phyloP scores from a whole-genome alignment of 805 yeast species.

The Starmerella potacharoeniae region DNA sequence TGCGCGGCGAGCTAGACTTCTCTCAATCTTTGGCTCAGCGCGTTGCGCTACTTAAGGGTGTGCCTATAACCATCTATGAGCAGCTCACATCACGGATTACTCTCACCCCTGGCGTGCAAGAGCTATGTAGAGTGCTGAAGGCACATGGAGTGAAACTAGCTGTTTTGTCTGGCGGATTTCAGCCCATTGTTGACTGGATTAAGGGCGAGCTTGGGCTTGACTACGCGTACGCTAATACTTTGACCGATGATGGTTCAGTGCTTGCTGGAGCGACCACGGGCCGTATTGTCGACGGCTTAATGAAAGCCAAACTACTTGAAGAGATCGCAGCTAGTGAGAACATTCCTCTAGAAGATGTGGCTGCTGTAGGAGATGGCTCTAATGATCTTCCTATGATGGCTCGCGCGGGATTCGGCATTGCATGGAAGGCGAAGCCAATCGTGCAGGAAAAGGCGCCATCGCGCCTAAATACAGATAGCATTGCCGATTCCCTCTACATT shows the following conservation, averaged over 20 bases:
- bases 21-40: constrained; percentile 65
- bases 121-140: constrained; percentile 53
- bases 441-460: constrained; percentile 80
- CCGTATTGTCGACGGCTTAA: constrained; percentile 71
- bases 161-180: constrained; percentile 90
- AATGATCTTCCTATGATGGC: constrained; percentile 90
- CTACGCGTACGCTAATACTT: constrained; percentile 75
- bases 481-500: constrained; percentile 68
- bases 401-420: constrained; percentile 84
- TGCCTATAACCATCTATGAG: constrained; percentile 63
- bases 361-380: constrained; percentile 96
- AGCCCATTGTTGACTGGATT: constrained; percentile 73
- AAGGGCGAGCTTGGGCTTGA: constrained; percentile 59
- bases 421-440: constrained; percentile 94
- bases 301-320: constrained; percentile 62
- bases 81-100: constrained; percentile 56
- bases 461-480: constrained; percentile 58
- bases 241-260: constrained; percentile 32
- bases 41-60: constrained; percentile 71
- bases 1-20: constrained; percentile 95
- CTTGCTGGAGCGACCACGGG: constrained; percentile 74
- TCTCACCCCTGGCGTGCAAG: constrained; percentile 78
- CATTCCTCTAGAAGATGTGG: constrained; percentile 35
- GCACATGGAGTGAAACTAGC: constrained; percentile 57
- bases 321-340: constrained; percentile 32